Percentiles rank a stretch among this genome's conserved stretches.
phyloP scores from a whole-genome alignment of 129 eudicot genomes.

The Artemisia argyi region DNA sequence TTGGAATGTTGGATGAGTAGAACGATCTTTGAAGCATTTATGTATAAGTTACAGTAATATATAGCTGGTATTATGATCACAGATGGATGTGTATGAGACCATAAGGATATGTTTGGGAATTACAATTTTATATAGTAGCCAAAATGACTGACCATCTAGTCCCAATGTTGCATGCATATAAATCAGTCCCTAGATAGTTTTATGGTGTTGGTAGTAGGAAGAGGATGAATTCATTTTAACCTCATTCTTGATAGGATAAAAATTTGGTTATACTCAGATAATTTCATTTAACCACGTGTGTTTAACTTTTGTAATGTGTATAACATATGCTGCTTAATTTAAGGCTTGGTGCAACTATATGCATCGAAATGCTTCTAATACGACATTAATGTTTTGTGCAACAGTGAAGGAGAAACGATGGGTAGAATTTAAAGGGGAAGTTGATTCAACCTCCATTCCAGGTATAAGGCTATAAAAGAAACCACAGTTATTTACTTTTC shows the following conservation, averaged over 20 bases:
- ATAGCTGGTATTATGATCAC: background rate
- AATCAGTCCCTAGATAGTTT: background rate
- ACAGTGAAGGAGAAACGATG: constrained; percentile 96
- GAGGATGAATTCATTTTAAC: background rate
- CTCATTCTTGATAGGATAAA: background rate
- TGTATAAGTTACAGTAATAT: background rate
- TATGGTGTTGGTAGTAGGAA: constrained; percentile 1
- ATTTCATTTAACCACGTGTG: background rate
- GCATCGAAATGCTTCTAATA: background rate
- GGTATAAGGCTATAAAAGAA: constrained; percentile 46
- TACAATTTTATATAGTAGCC: background rate
- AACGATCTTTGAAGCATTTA: background rate
- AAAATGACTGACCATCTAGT: background rate
- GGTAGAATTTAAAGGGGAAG: constrained; percentile 83
- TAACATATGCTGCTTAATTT: background rate
- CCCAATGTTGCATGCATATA: background rate
- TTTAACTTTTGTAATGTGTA: background rate
- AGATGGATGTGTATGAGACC: background rate
- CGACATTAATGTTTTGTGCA: constrained; percentile 23
- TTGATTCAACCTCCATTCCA: constrained; percentile 86
- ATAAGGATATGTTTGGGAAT: background rate
- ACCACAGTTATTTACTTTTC: background rate
- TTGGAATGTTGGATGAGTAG: too few relatives aligned
- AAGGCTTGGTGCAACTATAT: constrained; percentile 8
- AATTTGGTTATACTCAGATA: background rate